A percentile compares a stretch with the other conserved stretches of the same genome.
phyloP scores from a whole-genome alignment of 2,329 filamentous ascomycete species.

The Penicillium decumbens region DNA sequence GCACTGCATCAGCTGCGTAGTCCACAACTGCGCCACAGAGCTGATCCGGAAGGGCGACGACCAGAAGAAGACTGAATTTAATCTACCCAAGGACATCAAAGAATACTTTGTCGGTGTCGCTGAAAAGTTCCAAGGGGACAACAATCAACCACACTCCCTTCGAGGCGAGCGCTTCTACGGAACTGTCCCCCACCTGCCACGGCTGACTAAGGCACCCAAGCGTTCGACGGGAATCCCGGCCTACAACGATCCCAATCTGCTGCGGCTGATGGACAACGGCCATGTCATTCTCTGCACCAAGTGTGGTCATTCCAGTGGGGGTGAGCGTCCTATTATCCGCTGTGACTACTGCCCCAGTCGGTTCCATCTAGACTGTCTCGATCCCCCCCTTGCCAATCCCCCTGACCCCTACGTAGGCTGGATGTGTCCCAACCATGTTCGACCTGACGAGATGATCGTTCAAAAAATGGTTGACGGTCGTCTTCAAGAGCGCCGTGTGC shows the following conservation, averaged over 20 bases:
- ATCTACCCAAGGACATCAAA: slow-evolving; percentile 65
- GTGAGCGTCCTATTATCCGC: slow-evolving; percentile 69
- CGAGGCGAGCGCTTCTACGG: slow-evolving; percentile 18
- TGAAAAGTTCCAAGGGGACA: slow-evolving; percentile 71
- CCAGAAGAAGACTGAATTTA: slow-evolving; percentile 67
- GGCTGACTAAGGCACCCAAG: slow-evolving; percentile 24
- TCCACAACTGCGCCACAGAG: slow-evolving; percentile 57
- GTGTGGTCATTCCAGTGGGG: slow-evolving; percentile 64
- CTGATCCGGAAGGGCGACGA: slow-evolving; percentile 63
- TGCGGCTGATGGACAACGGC: slow-evolving; percentile 64
- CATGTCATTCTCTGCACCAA: slow-evolving; percentile 71
- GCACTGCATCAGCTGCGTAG: slow-evolving; percentile 65
- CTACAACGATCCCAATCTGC: slow-evolving; percentile 30
- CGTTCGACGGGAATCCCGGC: slow-evolving; percentile 6
- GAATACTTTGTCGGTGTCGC: slow-evolving; percentile 77
- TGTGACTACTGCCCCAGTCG: slow-evolving; percentile 77
- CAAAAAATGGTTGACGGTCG: slow-evolving; percentile 53
- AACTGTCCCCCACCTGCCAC: slow-evolving; percentile 20
- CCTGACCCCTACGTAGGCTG: slow-evolving; percentile 69
- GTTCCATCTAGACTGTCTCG: slow-evolving; percentile 91
- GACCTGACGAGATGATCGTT: slow-evolving; percentile 58
- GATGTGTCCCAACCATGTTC: slow-evolving; percentile 83
- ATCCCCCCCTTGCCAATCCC: slow-evolving; percentile 75
- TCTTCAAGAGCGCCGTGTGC: slow-evolving; percentile 35
- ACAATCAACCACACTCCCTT: slow-evolving; percentile 3